Conservation (phyloP, 1,139 yeast species). For the Suhomyces bolitotheri region DNA sequence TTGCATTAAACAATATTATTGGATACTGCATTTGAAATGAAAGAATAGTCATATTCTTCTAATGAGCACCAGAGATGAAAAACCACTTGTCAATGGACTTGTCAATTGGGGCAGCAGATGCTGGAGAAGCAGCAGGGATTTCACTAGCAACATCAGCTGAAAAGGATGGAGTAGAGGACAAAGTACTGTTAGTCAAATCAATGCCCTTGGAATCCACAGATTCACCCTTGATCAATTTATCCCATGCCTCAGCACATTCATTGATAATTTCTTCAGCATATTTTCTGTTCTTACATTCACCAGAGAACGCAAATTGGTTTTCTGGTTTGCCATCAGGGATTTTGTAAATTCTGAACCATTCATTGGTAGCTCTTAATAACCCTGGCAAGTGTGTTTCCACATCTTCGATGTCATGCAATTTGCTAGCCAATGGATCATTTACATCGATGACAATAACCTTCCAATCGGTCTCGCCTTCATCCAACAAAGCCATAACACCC, state of each 20-base stretch:
- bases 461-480: slow-evolving; percentile 99
- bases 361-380: slow-evolving; percentile 76
- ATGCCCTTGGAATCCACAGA: slow-evolving; percentile 46
- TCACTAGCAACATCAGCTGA: slow-evolving; percentile 49
- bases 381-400: slow-evolving; percentile 85
- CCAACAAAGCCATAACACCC: slow-evolving; percentile 91
- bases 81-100: slow-evolving; percentile 98
- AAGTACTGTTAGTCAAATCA: slow-evolving; percentile 65
- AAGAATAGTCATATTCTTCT: too few species aligned
- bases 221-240: slow-evolving; percentile 58
- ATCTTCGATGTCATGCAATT: slow-evolving; percentile 77
- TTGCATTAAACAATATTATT: too few species aligned
- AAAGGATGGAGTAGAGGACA: slow-evolving; percentile 55
- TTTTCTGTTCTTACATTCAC: slow-evolving; percentile 69
- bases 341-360: slow-evolving; percentile 95
- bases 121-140: slow-evolving; percentile 69
- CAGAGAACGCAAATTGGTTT: slow-evolving; percentile 83
- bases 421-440: slow-evolving; percentile 75
- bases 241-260: slow-evolving; percentile 84
- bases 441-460: slow-evolving; percentile 84
- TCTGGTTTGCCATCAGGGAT: slow-evolving; percentile 91
- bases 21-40: too few species aligned
- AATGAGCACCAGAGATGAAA: slow-evolving; percentile 86
- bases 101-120: slow-evolving; percentile 92
- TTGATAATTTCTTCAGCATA: slow-evolving; percentile 70